These are phyloP conservation scores for Synchytrium microbalum DNA, from an alignment of 371 early-diverging fungal genomes.

Conservation along the genomic window DNA sequence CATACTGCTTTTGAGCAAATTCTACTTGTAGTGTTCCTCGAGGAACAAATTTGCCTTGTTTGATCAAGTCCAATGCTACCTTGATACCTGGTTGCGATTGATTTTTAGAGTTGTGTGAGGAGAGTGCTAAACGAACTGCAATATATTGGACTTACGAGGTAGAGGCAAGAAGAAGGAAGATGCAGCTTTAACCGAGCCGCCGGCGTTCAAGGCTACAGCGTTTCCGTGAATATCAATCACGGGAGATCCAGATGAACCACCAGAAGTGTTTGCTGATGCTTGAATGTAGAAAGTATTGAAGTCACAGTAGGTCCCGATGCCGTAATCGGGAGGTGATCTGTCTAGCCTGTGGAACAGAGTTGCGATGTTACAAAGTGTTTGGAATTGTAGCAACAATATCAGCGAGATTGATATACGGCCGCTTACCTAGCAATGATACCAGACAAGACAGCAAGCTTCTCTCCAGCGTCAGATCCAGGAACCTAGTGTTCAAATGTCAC, in stretches of 20 bases:
- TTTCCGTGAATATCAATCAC: conserved; percentile 88
- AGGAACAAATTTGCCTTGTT: conserved; percentile 57
- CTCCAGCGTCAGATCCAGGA: conserved; percentile 74
- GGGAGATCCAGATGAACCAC: conserved; percentile 75
- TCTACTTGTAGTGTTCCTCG: conserved; percentile 81
- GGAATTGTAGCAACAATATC: not conserved
- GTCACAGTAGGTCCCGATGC: conserved; percentile 5
- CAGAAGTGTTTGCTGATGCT: conserved; percentile 26
- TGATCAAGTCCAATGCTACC: conserved; percentile 67
- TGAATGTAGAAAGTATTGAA: conserved; percentile 7
- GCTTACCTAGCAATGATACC: conserved; percentile 86
- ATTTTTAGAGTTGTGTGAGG: too few species aligned
- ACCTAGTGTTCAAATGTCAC: too few species aligned
- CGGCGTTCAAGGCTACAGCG: conserved; percentile 87
- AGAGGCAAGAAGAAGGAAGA: conserved; percentile 89
- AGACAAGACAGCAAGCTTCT: conserved; percentile 80
- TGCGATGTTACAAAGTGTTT: not conserved
- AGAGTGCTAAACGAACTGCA: too few species aligned
- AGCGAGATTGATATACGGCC: not conserved
- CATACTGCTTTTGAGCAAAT: conserved; percentile 33
- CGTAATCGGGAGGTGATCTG: not conserved
- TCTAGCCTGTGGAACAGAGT: not conserved
- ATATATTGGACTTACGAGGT: conserved; percentile 62
- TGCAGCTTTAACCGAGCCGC: conserved; percentile 54
- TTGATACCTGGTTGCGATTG: too few species aligned